Percentiles rank a stretch among this genome's conserved stretches.
These are phyloP conservation scores for Cercospora canescens DNA, from an alignment of 2,329 filamentous ascomycete species.

Conservation along the genomic window DNA sequence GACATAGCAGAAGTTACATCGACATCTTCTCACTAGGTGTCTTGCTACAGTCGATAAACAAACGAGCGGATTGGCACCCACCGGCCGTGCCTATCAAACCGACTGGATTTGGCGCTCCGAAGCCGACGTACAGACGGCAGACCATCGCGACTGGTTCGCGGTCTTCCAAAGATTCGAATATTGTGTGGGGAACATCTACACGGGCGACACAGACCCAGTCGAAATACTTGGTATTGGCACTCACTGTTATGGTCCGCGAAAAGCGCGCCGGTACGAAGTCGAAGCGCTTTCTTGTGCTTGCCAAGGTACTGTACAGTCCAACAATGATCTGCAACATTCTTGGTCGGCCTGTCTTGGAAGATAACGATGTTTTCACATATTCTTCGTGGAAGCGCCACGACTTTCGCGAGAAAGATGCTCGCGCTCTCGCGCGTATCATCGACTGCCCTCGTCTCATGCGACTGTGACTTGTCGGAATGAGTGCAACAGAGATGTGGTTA, in stretches of 20 bases:
- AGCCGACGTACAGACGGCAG: conserved; percentile 25
- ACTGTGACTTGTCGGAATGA: background rate
- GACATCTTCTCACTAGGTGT: no score
- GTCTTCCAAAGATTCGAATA: conserved; percentile 4
- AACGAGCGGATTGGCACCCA: conserved; percentile 25
- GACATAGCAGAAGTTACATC: no score
- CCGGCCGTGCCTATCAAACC: conserved; percentile 17
- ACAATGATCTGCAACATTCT: conserved; percentile 17
- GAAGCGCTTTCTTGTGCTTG: background rate
- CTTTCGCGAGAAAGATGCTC: background rate
- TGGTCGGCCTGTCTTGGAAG: background rate
- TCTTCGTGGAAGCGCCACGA: no score
- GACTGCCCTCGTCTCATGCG: background rate
- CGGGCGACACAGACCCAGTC: background rate
- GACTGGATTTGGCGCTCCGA: conserved; percentile 26
- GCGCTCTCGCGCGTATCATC: background rate
- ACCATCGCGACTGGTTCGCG: conserved; percentile 25
- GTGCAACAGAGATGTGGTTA: background rate
- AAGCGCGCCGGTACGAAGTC: background rate
- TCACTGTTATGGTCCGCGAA: conserved; percentile 4
- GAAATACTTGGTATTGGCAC: conserved; percentile 7
- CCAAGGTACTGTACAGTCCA: conserved; percentile 19
- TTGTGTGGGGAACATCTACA: background rate
- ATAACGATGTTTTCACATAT: no score
- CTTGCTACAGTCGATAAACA: no score